Evolutionary conservation across 2,329 filamentous ascomycete genomes (phyloP).

Genomic region (Microsporum audouinii): DNA sequence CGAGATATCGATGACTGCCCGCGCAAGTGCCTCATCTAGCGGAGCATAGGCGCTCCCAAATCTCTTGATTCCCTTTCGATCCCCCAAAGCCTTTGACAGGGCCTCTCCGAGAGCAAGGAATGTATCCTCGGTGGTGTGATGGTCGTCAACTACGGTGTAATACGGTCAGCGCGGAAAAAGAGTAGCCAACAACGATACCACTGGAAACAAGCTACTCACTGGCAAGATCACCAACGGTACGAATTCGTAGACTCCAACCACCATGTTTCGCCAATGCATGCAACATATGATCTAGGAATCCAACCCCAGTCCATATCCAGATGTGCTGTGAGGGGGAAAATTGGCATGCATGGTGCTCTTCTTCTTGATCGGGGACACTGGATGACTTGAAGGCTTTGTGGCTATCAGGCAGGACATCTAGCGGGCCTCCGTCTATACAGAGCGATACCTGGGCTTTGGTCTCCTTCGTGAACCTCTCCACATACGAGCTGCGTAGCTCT

Average conservation of each 20-base stretch:
- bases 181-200: neutral
- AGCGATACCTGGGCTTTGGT: constrained; percentile 90
- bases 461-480: constrained; percentile 91
- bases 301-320: constrained; percentile 81
- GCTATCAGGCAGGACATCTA: constrained; percentile 19
- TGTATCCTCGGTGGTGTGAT: constrained; percentile 93
- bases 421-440: constrained; percentile 78
- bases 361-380: constrained; percentile 34
- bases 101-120: constrained; percentile 81
- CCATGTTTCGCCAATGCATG: constrained; percentile 93
- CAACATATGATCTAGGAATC: constrained; percentile 97
- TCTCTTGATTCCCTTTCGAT: constrained; percentile 67
- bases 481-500: constrained; percentile 53
- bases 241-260: constrained; percentile 78
- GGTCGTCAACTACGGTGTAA: constrained; percentile 66
- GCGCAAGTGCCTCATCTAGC: constrained; percentile 86
- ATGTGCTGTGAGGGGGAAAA: constrained; percentile 75
- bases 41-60: constrained; percentile 90
- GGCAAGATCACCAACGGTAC: constrained; percentile 79
- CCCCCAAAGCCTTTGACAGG: constrained; percentile 69
- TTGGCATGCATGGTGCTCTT: constrained; percentile 68
- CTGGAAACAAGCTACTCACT: constrained; percentile 45
- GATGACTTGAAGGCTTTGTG: constrained; percentile 31
- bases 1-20: constrained; percentile 87
- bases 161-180: neutral